These are phyloP conservation scores for Thelephora aurantiotincta DNA, from an alignment of 768 basidiomycete species.

Conservation along the genomic window DNA sequence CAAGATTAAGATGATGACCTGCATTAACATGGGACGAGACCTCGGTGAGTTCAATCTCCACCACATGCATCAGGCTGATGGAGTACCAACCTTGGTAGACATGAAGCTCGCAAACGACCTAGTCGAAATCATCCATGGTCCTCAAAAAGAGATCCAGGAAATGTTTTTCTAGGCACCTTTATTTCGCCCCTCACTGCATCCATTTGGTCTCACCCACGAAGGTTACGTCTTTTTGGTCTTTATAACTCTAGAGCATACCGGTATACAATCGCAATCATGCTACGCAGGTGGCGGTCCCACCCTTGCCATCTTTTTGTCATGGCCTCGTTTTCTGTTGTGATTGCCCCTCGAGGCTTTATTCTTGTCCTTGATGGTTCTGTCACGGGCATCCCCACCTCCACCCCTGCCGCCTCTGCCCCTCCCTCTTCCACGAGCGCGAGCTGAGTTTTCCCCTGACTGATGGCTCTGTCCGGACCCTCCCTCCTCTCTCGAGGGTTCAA, in stretches of 20 bases:
- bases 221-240: neutral
- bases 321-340: slow-evolving; percentile 66
- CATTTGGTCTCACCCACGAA: neutral
- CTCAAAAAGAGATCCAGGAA: neutral
- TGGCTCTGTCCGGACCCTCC: slow-evolving; percentile 11
- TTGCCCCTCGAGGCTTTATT: slow-evolving; percentile 63
- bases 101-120: neutral
- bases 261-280: neutral
- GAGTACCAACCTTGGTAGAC: neutral
- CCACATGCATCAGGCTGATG: neutral
- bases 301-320: slow-evolving; percentile 79
- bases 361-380: slow-evolving; percentile 63
- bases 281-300: slow-evolving; percentile 25
- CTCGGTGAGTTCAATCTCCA: neutral
- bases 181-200: neutral
- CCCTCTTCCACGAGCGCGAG: slow-evolving; percentile 26
- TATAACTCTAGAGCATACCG: neutral
- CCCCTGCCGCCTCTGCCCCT: slow-evolving; percentile 23
- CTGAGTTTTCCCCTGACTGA: slow-evolving; percentile 16
- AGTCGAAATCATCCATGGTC: neutral
- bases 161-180: neutral
- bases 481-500: slow-evolving; percentile 6
- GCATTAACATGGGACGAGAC: neutral
- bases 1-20: neutral
- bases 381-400: slow-evolving; percentile 27